Evolutionary conservation across 1,284 basidiomycete genomes (phyloP).

Genomic region (Malassezia yamatoensis): DNA sequence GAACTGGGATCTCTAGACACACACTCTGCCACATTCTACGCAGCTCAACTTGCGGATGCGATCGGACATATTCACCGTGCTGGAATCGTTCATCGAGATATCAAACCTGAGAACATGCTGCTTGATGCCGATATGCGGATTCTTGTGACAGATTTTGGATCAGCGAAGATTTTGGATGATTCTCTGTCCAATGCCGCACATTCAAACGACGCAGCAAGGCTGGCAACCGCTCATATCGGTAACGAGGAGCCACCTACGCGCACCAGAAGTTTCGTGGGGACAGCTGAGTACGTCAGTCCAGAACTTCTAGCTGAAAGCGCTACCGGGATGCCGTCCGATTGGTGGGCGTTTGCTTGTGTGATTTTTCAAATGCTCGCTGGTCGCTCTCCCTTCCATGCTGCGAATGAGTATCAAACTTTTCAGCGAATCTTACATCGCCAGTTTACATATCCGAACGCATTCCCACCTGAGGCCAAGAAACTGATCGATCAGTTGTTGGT

Average conservation of each 20-base stretch:
- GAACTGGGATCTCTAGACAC: slow-evolving; percentile 36
- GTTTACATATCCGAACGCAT: slow-evolving; percentile 51
- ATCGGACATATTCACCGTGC: slow-evolving; percentile 39
- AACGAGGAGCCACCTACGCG: slow-evolving; percentile 4
- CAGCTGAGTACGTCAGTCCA: slow-evolving; percentile 88
- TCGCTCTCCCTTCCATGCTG: slow-evolving; percentile 53
- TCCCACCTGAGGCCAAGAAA: slow-evolving; percentile 51
- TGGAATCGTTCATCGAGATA: slow-evolving; percentile 38
- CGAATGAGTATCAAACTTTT: slow-evolving; percentile 56
- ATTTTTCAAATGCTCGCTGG: slow-evolving; percentile 54
- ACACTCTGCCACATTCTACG: slow-evolving; percentile 29
- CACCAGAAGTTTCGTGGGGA: slow-evolving; percentile 72
- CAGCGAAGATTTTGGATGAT: slow-evolving; percentile 29
- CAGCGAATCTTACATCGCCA: slow-evolving; percentile 54
- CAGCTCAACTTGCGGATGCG: slow-evolving; percentile 37
- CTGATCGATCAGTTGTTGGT: slow-evolving; percentile 51
- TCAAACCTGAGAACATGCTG: slow-evolving; percentile 46
- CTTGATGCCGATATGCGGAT: slow-evolving; percentile 32
- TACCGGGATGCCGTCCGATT: slow-evolving; percentile 51
- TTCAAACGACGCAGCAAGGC: background rate
- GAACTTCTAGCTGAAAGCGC: slow-evolving; percentile 68
- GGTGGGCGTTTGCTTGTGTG: slow-evolving; percentile 56
- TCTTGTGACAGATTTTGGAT: slow-evolving; percentile 45
- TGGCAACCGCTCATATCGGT: background rate
- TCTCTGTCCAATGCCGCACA: background rate